A percentile compares a stretch with the other conserved stretches of the same genome.
Evolutionary conservation across 108 stramenopile genomes (phyloP).

Genomic region (Skeletonema grethae): DNA sequence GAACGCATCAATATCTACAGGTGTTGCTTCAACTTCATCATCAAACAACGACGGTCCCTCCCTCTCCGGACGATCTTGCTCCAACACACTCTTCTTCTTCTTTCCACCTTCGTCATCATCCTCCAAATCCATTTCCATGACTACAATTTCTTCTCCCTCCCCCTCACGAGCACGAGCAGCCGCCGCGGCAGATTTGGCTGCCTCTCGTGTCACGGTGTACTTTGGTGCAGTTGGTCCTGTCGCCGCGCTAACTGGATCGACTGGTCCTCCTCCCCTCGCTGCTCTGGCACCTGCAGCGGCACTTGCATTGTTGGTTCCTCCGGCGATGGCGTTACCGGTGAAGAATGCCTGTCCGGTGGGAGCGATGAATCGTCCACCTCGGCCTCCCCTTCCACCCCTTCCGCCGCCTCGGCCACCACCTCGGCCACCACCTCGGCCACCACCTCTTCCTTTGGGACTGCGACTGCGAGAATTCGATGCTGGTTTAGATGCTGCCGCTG

Average conservation of each 20-base stretch:
- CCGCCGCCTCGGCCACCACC: conserved; percentile 46
- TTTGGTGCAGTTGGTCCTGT: not conserved
- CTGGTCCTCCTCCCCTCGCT: conserved; percentile 13
- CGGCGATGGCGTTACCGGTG: conserved; percentile 48
- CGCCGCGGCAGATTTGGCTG: conserved; percentile 35
- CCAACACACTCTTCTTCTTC: conserved; percentile 26
- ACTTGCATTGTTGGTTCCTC: conserved; percentile 15
- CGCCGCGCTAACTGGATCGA: not conserved
- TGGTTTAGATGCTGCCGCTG: not conserved
- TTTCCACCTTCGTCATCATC: conserved; percentile 34
- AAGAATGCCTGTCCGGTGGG: conserved; percentile 82
- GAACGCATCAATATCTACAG: conserved; percentile 34
- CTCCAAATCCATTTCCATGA: conserved; percentile 67
- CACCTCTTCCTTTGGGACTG: conserved; percentile 16
- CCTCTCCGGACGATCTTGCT: not conserved
- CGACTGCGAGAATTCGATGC: not conserved
- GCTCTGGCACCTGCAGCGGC: conserved; percentile 19
- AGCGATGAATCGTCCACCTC: conserved; percentile 46
- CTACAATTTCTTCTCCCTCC: conserved; percentile 78
- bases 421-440: conserved; percentile 40
- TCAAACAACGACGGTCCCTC: conserved; percentile 39
- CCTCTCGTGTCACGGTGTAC: conserved; percentile 18
- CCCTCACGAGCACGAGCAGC: conserved; percentile 36
- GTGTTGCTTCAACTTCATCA: conserved; percentile 25
- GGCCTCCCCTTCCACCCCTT: conserved; percentile 26